Conservation (phyloP, 257 asterid genomes). For the Vinca minor region DNA sequence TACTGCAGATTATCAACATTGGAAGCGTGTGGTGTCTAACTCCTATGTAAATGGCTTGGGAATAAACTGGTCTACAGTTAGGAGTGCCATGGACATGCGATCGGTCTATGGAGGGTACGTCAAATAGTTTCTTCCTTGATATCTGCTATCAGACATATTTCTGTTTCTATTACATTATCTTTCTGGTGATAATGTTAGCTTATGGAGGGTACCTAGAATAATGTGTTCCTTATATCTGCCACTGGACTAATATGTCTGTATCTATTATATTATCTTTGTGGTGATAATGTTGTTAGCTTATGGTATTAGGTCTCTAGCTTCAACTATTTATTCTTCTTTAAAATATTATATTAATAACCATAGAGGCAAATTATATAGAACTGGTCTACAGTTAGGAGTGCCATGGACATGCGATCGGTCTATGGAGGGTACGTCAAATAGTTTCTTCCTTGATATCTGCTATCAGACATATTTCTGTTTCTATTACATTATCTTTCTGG, state of each 20-base stretch:
- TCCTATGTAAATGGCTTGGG: conserved; percentile 78
- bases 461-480: too few relatives aligned
- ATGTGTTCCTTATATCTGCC: too few relatives aligned
- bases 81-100: conserved; percentile 97
- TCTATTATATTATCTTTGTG: too few relatives aligned
- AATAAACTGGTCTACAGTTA: conserved; percentile 81
- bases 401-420: background rate
- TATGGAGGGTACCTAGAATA: too few relatives aligned
- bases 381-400: conserved; percentile 41
- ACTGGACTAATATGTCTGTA: background rate
- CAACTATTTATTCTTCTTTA: too few relatives aligned
- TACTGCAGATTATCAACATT: conserved; percentile 63
- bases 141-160: too few relatives aligned
- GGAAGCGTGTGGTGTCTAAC: conserved; percentile 81
- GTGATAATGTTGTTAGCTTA: background rate
- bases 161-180: too few relatives aligned
- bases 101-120: conserved; percentile 98
- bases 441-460: background rate
- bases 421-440: conserved; percentile 28
- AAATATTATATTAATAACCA: too few relatives aligned
- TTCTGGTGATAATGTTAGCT: too few relatives aligned
- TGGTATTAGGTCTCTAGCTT: background rate
- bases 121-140: too few relatives aligned
- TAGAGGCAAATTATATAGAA: too few relatives aligned
- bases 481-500: too few relatives aligned